Conservation (phyloP, 2,329 filamentous ascomycete genomes). For the Thielaviopsis populi region DNA sequence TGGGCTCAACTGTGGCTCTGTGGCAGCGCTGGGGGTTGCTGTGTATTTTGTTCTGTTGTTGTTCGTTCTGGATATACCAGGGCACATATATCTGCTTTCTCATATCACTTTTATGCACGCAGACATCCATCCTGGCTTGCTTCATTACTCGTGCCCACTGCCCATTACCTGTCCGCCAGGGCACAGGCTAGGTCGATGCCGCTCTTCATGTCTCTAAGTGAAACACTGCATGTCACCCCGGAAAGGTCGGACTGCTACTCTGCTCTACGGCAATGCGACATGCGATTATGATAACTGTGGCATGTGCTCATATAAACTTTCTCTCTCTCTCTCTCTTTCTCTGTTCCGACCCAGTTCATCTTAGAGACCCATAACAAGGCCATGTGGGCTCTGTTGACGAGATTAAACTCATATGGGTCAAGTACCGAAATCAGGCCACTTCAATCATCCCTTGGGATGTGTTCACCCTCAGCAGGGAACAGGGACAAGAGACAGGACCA, state of each 20-base stretch:
- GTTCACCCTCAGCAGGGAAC: background rate
- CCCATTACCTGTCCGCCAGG: background rate
- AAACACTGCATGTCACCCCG: background rate
- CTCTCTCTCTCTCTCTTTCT: background rate
- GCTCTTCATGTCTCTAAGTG: background rate
- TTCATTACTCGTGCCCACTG: no score
- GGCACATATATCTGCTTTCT: background rate
- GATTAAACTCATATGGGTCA: constrained; percentile 1
- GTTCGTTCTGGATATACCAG: no score
- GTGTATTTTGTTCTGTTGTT: no score
- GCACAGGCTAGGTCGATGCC: background rate
- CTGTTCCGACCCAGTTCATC: background rate
- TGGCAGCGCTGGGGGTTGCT: no score
- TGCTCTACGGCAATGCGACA: background rate
- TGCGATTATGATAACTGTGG: background rate
- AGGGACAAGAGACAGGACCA: background rate
- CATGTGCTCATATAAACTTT: background rate
- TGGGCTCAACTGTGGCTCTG: no score
- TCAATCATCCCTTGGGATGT: background rate
- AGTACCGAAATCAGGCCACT: background rate
- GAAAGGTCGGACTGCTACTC: background rate
- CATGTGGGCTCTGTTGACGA: background rate
- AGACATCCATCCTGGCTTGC: background rate
- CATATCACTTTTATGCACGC: background rate
- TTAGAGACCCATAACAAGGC: background rate